Base-by-base conservation (phyloP, 2,329 filamentous ascomycete species). In the Conoideocrella luteorostrata region DNA sequence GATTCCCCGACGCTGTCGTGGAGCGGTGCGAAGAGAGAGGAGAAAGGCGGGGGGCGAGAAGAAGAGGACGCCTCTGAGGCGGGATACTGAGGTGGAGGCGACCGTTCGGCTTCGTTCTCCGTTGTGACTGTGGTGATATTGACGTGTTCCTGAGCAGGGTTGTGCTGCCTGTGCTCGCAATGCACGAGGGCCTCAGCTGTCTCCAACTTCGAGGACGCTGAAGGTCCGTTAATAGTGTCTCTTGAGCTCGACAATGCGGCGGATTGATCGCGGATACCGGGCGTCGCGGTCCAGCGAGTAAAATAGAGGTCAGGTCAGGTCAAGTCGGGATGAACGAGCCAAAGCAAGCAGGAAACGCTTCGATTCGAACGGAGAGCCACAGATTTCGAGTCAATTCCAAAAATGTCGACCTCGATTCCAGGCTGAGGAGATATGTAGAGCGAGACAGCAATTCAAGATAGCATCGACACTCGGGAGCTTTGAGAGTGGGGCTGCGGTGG, bases 51-150 rank as follows among this genome's bases (percentile, higher is more conserved):
- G 44, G 75, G 77, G 33, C 67, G 68, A 39, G 71, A 72, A 46
- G 68, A 67, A 46, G 69, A 67, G 42, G 72, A 75, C 28, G 73
- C 66, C 60, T 79, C 76, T 44, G 74, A 74, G 48, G 65, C 63
- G 47, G 76, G 76, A 62, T 82, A 82, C 57, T 72, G 72, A 41
- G 79, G 78, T 51, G 78, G 79, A 41, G 77, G 77, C 46, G 72
- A 74, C 49, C 66, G 70, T 49, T 65, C 64, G 49, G 59, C 47
- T 47, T 61, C 51, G 57, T 53, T 50, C 29, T 51, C 41, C 44
- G 46, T 37, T 39, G 50, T 46, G 48, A 47, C 45, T 42, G 55
- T 47, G 42, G 44, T 34, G 21, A 44, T 41, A 37, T 55, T 44
- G 42, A 56, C 49, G 44, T 50, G 43, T 38, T 54, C 47, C 51